phyloP scores from a whole-genome alignment of 2,329 filamentous ascomycete species.

The Exophiala sp. region DNA sequence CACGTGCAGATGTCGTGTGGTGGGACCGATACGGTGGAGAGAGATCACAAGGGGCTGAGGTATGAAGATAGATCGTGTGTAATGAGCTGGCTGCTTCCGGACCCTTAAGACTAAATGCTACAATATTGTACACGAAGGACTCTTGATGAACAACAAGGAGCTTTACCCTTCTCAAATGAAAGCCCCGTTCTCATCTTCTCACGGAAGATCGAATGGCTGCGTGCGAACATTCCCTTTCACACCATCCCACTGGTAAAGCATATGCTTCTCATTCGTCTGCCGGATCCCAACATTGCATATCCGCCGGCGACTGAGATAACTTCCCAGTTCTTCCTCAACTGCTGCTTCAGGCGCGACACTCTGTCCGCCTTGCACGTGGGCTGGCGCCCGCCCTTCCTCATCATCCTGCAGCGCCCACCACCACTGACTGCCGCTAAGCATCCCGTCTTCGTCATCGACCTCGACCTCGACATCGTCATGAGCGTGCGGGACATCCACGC shows the following conservation, averaged over 20 bases:
- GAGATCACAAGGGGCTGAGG: no score
- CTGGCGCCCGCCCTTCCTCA: background rate
- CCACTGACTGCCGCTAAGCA: slow-evolving; percentile 20
- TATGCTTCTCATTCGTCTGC: slow-evolving; percentile 7
- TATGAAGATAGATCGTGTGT: no score
- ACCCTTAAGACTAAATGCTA: no score
- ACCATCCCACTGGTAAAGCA: slow-evolving; percentile 12
- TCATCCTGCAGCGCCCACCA: slow-evolving; percentile 17
- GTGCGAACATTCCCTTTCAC: background rate
- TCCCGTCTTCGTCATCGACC: slow-evolving; percentile 22
- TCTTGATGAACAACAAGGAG: no score
- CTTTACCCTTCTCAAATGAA: no score
- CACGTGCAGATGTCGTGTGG: no score
- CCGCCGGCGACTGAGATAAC: slow-evolving; percentile 11
- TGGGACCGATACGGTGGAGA: no score
- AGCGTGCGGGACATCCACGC: slow-evolving; percentile 28
- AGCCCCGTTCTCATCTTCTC: no score
- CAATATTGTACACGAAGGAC: no score
- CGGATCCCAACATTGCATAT: slow-evolving; percentile 18
- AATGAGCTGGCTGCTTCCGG: no score
- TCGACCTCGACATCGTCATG: slow-evolving; percentile 16
- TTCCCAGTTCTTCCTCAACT: slow-evolving; percentile 13
- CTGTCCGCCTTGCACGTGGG: background rate
- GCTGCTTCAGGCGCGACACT: background rate
- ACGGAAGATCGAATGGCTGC: background rate